These are phyloP conservation scores for Candida krabiensis DNA, from an alignment of 805 yeast genomes.

Conservation along the genomic window DNA sequence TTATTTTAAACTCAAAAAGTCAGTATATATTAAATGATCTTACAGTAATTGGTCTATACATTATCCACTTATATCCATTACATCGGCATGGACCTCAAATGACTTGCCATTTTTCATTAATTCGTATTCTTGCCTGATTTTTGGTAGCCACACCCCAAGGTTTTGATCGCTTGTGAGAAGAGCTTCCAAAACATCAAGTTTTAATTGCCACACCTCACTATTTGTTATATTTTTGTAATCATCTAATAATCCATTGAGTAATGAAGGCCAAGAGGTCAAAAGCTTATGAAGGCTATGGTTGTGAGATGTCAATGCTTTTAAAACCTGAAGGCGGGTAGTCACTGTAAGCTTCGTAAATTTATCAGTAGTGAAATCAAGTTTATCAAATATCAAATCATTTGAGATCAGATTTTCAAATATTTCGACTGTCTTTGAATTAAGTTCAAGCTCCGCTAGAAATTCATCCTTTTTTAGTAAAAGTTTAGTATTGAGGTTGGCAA, in stretches of 20 bases:
- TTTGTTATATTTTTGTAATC: slow-evolving; percentile 20
- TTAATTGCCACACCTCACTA: slow-evolving; percentile 23
- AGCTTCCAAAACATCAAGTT: slow-evolving; percentile 17
- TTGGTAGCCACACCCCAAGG: slow-evolving; percentile 24
- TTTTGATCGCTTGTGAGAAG: slow-evolving; percentile 11
- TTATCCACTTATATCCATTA: slow-evolving; percentile 21
- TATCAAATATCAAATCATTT: slow-evolving; percentile 18
- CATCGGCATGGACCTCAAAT: slow-evolving; percentile 18
- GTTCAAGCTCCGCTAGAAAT: slow-evolving; percentile 18
- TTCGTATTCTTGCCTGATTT: slow-evolving; percentile 14
- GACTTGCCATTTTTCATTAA: slow-evolving; percentile 24
- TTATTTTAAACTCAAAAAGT: too few relatives aligned
- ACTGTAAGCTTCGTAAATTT: slow-evolving; percentile 25
- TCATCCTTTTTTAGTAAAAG: slow-evolving; percentile 18
- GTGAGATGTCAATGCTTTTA: slow-evolving; percentile 21
- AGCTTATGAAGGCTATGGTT: slow-evolving; percentile 26
- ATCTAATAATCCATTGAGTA: slow-evolving; percentile 29
- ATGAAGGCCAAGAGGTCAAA: slow-evolving; percentile 28
- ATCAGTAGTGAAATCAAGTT: slow-evolving; percentile 16
- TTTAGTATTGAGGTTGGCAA: slow-evolving; percentile 28
- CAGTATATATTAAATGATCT: too few relatives aligned
- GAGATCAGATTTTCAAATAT: slow-evolving; percentile 27
- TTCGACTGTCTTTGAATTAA: slow-evolving; percentile 24
- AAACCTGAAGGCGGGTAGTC: slow-evolving; percentile 23
- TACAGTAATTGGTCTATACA: too few relatives aligned